Base-by-base conservation (phyloP, 2,329 filamentous ascomycete genomes). In the Ophiostoma ulmi region DNA sequence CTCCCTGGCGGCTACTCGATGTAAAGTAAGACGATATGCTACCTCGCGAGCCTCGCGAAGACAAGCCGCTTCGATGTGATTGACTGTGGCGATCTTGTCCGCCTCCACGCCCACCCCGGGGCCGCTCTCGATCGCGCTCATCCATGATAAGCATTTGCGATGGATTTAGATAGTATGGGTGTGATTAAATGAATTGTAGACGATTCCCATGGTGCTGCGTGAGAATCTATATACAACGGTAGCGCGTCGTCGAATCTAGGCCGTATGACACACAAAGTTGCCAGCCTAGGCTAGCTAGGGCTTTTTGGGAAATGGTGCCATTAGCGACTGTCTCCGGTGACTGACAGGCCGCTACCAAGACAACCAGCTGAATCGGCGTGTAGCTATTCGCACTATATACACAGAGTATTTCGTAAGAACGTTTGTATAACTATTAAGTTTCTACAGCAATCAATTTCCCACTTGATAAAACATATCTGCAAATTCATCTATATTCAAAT, bases 1-100 rank as follows among this genome's bases (percentile, higher is more conserved):
- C 20, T 38, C 20, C 10, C 35, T 8, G 35, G 61, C 35, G 35
- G 63, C 10, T 65, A 20, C 20, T 22, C 10, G 20, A 36, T 20
- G 36, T 39, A 65, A 65, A 65, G 63, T 65, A 65, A 10, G 63
- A 65, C 11, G 63, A 38, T 39, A 65, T 65, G 20, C 20, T 65
- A 14, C 26, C 26, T 35, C 58, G 58, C 13, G 58, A 63, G 14
- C 58, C 58, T 5, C 26, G 58, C 10, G 5, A 55, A 22, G 52
- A 63, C 44, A 7, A 17, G 44, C 44, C 17, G 44, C 17, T 7
- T 4, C 44, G 13, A 7, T 52, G 44, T 7, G 44, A 6, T n/a
- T 52, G 44, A 17, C 13, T 20, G 17, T 52, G 44, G 20, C 44
- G 44, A 52, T 20, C 20, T 7, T 5, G 58, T 4, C 58, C 58